Evolutionary conservation across 2,329 filamentous ascomycete genomes (phyloP).

Genomic region (Ophiostoma triangulosporum): DNA sequence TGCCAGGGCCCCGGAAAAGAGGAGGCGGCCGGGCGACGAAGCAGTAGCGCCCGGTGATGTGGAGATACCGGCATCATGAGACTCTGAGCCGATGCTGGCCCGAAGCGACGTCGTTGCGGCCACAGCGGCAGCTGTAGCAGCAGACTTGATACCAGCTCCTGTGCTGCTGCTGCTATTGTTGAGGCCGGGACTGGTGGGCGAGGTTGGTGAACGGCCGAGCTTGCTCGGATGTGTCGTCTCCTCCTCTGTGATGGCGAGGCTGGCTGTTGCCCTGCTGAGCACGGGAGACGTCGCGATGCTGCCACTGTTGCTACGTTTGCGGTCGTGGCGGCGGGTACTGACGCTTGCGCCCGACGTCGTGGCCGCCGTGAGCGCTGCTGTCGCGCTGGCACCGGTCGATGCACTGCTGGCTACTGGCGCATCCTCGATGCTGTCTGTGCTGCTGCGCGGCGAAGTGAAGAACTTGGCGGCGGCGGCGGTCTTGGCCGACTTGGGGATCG

Average conservation of each 20-base stretch:
- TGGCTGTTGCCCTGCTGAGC: constrained; percentile 8
- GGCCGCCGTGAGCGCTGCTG: not conserved
- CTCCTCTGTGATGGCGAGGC: not conserved
- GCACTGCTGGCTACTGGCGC: not conserved
- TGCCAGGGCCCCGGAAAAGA: not conserved
- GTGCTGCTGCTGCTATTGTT: not conserved
- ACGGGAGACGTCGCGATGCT: constrained; percentile 2
- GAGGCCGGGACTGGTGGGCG: not conserved
- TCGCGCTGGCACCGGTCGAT: not conserved
- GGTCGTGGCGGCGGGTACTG: constrained; percentile 9
- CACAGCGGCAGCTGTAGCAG: not conserved
- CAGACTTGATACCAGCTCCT: not conserved
- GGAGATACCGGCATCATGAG: not conserved
- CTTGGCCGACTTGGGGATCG: constrained; percentile 7
- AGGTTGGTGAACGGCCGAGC: not conserved
- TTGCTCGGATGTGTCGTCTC: not conserved
- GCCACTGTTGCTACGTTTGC: constrained; percentile 1
- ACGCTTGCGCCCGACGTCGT: constrained; percentile 13
- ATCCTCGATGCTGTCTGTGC: constrained; percentile 5
- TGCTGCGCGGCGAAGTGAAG: not conserved
- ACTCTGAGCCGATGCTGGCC: not conserved
- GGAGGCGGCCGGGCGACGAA: not conserved
- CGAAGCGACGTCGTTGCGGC: not conserved
- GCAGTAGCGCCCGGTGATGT: not conserved
- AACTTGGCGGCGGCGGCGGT: constrained; percentile 1